Conservation (phyloP, 2,329 filamentous ascomycete genomes). For the Waltergamsia citrina region DNA sequence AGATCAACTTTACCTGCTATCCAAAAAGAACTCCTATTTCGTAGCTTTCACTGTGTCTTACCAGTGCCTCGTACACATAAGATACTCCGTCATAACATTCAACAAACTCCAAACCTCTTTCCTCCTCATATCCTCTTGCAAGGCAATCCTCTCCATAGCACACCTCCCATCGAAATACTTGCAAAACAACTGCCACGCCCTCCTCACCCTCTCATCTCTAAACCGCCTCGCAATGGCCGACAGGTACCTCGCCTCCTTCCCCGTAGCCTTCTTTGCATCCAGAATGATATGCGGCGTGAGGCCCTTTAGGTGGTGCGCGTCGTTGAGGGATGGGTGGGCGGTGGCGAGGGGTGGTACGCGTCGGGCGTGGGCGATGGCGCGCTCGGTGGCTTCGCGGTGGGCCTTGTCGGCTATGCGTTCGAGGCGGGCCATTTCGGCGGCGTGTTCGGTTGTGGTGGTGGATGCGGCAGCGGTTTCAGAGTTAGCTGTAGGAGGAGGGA, state of each 20-base stretch:
- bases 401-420: conserved; percentile 47
- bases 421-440: conserved; percentile 52
- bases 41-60: no score
- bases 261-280: conserved; percentile 69
- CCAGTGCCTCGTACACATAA: conserved; percentile 64
- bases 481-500: conserved; percentile 10
- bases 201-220: conserved; percentile 46
- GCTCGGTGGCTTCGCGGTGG: conserved; percentile 44
- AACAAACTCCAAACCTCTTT: conserved; percentile 67
- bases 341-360: conserved; percentile 39
- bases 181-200: conserved; percentile 63
- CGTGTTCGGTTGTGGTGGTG: conserved; percentile 38
- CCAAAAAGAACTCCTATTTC: no score
- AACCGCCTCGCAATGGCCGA: conserved; percentile 48
- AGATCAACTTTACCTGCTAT: no score
- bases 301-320: conserved; percentile 44
- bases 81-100: conserved; percentile 55
- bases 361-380: conserved; percentile 44
- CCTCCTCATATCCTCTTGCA: conserved; percentile 79
- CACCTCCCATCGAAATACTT: conserved; percentile 84
- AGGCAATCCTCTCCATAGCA: conserved; percentile 75
- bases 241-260: conserved; percentile 66
- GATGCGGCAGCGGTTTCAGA: conserved; percentile 8
- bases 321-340: conserved; percentile 45
- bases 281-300: conserved; percentile 60